Percentiles rank a stretch among this genome's conserved stretches.
phyloP scores from a whole-genome alignment of 106 monocot genomes.

The Dioscorea dumetorum region DNA sequence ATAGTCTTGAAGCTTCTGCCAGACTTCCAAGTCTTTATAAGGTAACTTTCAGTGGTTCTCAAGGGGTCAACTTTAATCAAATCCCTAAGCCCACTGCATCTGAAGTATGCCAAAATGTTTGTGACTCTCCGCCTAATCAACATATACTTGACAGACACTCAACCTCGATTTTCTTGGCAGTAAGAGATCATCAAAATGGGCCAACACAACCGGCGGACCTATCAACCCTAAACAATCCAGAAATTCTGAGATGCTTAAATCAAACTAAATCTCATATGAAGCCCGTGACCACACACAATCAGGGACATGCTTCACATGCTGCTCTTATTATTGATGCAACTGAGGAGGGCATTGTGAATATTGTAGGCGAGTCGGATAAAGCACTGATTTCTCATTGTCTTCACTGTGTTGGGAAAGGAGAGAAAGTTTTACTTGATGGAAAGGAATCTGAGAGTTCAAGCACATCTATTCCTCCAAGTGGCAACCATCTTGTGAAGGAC shows the following conservation, averaged over 20 bases:
- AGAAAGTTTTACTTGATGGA: conserved; percentile 17
- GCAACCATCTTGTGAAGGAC: conserved; percentile 41
- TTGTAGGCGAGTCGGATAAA: not conserved
- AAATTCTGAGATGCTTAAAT: not conserved
- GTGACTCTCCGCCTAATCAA: conserved; percentile 3
- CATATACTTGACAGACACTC: not conserved
- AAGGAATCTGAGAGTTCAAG: conserved; percentile 12
- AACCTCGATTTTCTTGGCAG: not conserved
- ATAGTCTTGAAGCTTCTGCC: conserved; percentile 14
- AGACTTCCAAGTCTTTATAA: conserved; percentile 13
- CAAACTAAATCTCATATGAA: conserved; percentile 7
- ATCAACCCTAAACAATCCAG: conserved; percentile 1
- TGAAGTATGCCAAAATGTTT: conserved; percentile 22
- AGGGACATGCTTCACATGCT: conserved; percentile 5
- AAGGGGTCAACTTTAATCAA: conserved; percentile 20
- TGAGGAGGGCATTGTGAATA: conserved; percentile 6
- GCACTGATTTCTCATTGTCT: conserved; percentile 8
- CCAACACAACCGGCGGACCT: not conserved
- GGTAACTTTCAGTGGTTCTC: conserved; percentile 16
- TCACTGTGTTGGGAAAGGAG: conserved; percentile 16
- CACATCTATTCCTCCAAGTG: conserved; percentile 15
- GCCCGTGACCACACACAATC: not conserved
- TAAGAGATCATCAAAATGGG: conserved; percentile 12
- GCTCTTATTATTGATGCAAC: conserved; percentile 13
- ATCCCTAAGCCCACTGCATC: conserved; percentile 36